Evolutionary conservation across 2,329 filamentous ascomycete genomes (phyloP).

Genomic region (Aspergillus ibericus): DNA sequence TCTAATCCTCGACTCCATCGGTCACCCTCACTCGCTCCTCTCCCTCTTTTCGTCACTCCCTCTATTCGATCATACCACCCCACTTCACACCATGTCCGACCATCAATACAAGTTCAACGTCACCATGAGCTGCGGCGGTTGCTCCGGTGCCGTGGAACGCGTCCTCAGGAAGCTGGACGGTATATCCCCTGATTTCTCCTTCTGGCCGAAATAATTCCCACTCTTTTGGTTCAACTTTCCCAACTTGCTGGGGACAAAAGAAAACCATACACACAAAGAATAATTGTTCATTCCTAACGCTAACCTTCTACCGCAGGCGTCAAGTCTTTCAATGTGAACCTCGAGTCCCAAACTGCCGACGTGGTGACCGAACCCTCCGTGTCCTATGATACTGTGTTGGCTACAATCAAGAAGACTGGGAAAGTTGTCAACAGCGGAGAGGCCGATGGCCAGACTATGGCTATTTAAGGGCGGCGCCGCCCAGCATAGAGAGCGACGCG

Average conservation of each 20-base stretch:
- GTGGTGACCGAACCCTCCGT: conserved; percentile 69
- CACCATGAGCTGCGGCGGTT: conserved; percentile 91
- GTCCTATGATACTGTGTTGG: conserved; percentile 76
- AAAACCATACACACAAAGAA: not conserved
- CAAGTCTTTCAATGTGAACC: conserved; percentile 81
- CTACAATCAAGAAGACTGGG: conserved; percentile 91
- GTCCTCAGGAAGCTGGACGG: conserved; percentile 91
- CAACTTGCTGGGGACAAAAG: not conserved
- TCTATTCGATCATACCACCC: not conserved
- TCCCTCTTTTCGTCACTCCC: not conserved
- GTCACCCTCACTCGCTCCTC: not conserved
- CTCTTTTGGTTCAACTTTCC: too few relatives aligned
- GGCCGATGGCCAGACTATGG: conserved; percentile 43
- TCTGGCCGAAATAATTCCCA: too few relatives aligned
- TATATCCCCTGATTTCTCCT: conserved; percentile 45
- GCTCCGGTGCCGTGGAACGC: conserved; percentile 88
- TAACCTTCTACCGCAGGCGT: conserved; percentile 60
- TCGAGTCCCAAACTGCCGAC: conserved; percentile 80
- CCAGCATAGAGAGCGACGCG: not conserved
- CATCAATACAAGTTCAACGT: conserved; percentile 96
- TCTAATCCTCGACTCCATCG: too few relatives aligned
- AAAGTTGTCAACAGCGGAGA: conserved; percentile 76
- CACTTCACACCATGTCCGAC: conserved; percentile 55
- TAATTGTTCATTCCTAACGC: not conserved
- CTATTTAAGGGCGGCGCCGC: conserved; percentile 28